phyloP scores from a whole-genome alignment of 441 rosid genomes.

The Croton laevigatus region DNA sequence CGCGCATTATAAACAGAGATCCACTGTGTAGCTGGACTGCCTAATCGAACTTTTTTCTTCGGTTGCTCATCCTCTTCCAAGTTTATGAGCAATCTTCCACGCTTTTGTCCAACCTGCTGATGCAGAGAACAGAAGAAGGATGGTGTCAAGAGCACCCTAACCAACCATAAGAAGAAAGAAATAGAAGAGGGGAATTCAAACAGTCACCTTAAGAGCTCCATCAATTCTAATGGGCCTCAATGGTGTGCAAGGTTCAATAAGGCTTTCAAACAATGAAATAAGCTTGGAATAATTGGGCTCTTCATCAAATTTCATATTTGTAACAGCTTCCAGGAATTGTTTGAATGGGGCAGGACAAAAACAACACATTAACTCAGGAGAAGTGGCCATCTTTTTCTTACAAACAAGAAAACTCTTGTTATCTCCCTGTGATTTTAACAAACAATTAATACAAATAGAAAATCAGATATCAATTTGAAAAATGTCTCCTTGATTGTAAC shows the following conservation, averaged over 20 bases:
- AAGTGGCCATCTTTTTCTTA: constrained; percentile 86
- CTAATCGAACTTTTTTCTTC: constrained; percentile 75
- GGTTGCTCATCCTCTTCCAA: constrained; percentile 94
- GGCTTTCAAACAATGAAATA: constrained; percentile 57
- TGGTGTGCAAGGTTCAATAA: constrained; percentile 58
- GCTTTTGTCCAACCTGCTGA: constrained; percentile 78
- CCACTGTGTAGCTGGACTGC: constrained; percentile 94
- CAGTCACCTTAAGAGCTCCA: constrained; percentile 72
- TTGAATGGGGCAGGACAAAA: constrained; percentile 73
- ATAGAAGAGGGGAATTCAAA: not conserved
- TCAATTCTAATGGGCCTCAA: constrained; percentile 73
- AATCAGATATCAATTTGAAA: constrained; percentile 12
- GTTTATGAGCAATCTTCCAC: constrained; percentile 73
- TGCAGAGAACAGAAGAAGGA: constrained; percentile 14
- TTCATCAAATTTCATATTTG: constrained; percentile 79
- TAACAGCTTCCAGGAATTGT: constrained; percentile 73
- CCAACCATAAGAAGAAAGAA: not conserved
- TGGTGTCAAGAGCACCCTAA: constrained; percentile 7
- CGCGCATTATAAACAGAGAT: constrained; percentile 86
- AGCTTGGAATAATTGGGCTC: constrained; percentile 75
- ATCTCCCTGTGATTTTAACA: constrained; percentile 58
- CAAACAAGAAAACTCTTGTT: constrained; percentile 89
- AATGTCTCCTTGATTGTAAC: constrained; percentile 2
- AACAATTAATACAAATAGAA: constrained; percentile 9
- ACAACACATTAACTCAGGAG: constrained; percentile 81